A percentile compares a stretch with the other conserved stretches of the same genome.
phyloP scores from a whole-genome alignment of 306 rosid genomes.

The Trichosanthes cucumerina region DNA sequence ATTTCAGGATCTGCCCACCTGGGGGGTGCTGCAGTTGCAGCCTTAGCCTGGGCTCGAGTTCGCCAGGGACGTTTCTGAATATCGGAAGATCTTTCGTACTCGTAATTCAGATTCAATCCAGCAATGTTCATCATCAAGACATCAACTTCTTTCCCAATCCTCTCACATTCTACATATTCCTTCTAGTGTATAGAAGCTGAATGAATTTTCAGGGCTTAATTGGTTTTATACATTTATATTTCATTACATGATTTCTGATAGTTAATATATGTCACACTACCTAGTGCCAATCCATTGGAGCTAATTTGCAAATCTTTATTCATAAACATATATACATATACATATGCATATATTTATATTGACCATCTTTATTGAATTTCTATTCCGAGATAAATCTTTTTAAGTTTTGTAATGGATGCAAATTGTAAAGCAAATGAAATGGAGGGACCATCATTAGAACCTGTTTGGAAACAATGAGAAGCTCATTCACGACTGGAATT shows the following conservation, averaged over 20 bases:
- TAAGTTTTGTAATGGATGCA: not conserved
- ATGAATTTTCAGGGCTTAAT: not conserved
- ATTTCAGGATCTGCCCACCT: constrained; percentile 78
- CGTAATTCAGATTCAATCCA: not conserved
- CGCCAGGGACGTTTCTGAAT: constrained; percentile 61
- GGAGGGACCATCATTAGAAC: not conserved
- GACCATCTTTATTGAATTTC: not conserved
- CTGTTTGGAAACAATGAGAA: constrained; percentile 4
- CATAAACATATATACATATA: not conserved
- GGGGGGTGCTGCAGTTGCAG: constrained; percentile 89
- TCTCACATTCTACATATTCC: not conserved
- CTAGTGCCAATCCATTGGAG: not conserved
- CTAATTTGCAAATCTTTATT: not conserved
- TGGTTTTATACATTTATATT: not conserved
- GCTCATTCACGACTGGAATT: not conserved
- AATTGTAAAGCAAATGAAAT: not conserved
- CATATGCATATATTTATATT: not conserved
- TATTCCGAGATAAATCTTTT: not conserved
- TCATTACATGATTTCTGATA: not conserved
- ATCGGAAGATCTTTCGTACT: not conserved
- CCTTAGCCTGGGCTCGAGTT: constrained; percentile 62
- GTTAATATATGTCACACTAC: not conserved
- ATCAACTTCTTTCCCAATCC: not conserved
- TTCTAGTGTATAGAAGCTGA: not conserved
- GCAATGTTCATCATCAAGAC: not conserved